These are phyloP conservation scores for Ceratocystis variospora DNA, from an alignment of 2,329 filamentous ascomycete genomes.

Conservation along the genomic window DNA sequence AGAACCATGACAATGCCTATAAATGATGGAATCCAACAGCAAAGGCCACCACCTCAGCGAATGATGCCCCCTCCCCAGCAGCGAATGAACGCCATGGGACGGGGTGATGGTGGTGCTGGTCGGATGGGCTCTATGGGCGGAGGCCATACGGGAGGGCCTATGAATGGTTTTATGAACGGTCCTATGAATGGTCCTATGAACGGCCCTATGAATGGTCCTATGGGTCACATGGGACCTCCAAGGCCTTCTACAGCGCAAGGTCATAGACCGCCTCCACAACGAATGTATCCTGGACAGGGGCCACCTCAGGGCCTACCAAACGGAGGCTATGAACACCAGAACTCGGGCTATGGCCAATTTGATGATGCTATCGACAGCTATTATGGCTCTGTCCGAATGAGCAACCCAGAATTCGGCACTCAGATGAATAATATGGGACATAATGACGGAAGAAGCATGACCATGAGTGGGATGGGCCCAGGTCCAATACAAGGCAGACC, in stretches of 20 bases:
- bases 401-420: conserved; percentile 22
- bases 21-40: conserved; percentile 30
- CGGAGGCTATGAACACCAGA: conserved; percentile 16
- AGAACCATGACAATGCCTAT: conserved; percentile 50
- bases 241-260: conserved; percentile 41
- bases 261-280: conserved; percentile 39
- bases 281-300: conserved; percentile 36
- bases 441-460: conserved; percentile 16
- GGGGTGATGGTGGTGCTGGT: conserved; percentile 27
- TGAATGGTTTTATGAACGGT: background rate
- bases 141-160: conserved; percentile 22
- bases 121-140: conserved; percentile 28
- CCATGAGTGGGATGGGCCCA: conserved; percentile 8
- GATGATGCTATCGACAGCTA: conserved; percentile 23
- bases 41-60: conserved; percentile 23
- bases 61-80: conserved; percentile 24
- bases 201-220: conserved; percentile 2
- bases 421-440: conserved; percentile 13
- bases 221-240: conserved; percentile 11
- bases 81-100: conserved; percentile 34
- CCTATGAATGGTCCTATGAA: background rate
- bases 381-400: conserved; percentile 22
- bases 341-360: conserved; percentile 19
- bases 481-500: conserved; percentile 10
- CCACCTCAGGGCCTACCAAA: conserved; percentile 25